These are phyloP conservation scores for Exophiala lecanii-corni DNA, from an alignment of 2,329 filamentous ascomycete genomes.

Conservation along the genomic window DNA sequence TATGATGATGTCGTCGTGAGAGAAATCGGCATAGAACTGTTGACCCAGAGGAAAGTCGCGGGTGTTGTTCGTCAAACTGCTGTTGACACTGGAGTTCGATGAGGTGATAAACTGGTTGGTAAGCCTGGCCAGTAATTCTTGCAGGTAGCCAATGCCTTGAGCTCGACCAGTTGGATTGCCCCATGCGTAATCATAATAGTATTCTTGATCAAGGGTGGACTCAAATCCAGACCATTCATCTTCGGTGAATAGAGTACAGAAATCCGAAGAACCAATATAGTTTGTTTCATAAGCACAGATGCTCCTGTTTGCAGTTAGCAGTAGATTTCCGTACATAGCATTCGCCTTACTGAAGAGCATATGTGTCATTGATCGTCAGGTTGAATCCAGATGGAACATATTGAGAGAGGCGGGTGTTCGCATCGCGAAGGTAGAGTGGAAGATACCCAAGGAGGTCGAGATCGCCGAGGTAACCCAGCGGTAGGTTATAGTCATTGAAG, in stretches of 20 bases:
- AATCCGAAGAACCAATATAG: conserved; percentile 48
- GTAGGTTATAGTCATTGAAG: conserved; percentile 29
- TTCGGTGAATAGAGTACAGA: conserved; percentile 51
- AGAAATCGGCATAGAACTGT: conserved; percentile 51
- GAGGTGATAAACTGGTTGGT: conserved; percentile 43
- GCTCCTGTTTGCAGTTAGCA: conserved; percentile 37
- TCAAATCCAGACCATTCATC: conserved; percentile 54
- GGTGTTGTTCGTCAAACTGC: conserved; percentile 44
- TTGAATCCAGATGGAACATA: conserved; percentile 47
- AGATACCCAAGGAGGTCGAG: conserved; percentile 38
- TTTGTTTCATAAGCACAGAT: conserved; percentile 53
- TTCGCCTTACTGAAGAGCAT: conserved; percentile 42
- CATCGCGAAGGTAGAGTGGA: conserved; percentile 42
- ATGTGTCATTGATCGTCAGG: conserved; percentile 48
- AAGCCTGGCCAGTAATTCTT: conserved; percentile 49
- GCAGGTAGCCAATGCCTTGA: conserved; percentile 50
- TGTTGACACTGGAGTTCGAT: conserved; percentile 51
- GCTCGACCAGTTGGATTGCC: conserved; percentile 50
- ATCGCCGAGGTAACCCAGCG: conserved; percentile 40
- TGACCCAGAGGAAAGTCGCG: conserved; percentile 45
- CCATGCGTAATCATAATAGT: conserved; percentile 42
- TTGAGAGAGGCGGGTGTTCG: conserved; percentile 44
- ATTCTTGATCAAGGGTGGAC: conserved; percentile 50
- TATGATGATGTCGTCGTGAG: conserved; percentile 51
- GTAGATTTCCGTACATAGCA: no score